Percentiles rank a stretch among this genome's conserved stretches.
Conservation (phyloP, 2,329 filamentous ascomycete genomes). For the Aaosphaeria arxii region DNA sequence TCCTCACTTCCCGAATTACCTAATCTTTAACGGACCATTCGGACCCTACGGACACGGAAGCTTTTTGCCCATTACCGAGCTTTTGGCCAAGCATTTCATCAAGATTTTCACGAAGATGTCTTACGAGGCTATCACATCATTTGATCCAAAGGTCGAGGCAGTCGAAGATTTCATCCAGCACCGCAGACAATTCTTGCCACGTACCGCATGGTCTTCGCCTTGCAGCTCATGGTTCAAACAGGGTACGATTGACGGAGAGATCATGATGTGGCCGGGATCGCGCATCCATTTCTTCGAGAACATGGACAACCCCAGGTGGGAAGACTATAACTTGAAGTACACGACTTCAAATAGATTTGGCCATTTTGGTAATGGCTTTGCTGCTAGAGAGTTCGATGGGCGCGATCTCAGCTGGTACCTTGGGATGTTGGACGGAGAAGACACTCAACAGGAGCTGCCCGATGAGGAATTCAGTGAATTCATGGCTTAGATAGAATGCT, state of each 20-base stretch:
- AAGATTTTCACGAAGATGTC: constrained; percentile 40
- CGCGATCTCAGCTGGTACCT: constrained; percentile 46
- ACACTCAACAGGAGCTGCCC: not conserved
- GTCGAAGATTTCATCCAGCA: constrained; percentile 37
- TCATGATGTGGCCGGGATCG: constrained; percentile 39
- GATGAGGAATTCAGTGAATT: not conserved
- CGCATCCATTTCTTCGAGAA: constrained; percentile 39
- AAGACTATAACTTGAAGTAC: constrained; percentile 43
- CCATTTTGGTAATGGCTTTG: constrained; percentile 45
- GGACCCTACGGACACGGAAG: constrained; percentile 40
- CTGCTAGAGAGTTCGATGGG: constrained; percentile 41
- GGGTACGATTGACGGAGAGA: constrained; percentile 29
- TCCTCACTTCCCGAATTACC: constrained; percentile 45
- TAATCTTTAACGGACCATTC: constrained; percentile 41
- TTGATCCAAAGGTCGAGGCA: constrained; percentile 33
- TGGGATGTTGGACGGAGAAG: constrained; percentile 21
- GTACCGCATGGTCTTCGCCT: constrained; percentile 12
- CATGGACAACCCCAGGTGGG: constrained; percentile 35
- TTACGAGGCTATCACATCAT: constrained; percentile 41
- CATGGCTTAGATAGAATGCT: not conserved
- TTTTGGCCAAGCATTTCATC: constrained; percentile 41
- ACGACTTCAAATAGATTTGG: constrained; percentile 40
- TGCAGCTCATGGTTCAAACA: constrained; percentile 14
- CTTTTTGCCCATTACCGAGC: constrained; percentile 42
- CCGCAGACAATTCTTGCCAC: constrained; percentile 34